A percentile compares a stretch with the other conserved stretches of the same genome.
These are phyloP conservation scores for Fusarium hostae DNA, from an alignment of 2,329 filamentous ascomycete species.

Conservation along the genomic window DNA sequence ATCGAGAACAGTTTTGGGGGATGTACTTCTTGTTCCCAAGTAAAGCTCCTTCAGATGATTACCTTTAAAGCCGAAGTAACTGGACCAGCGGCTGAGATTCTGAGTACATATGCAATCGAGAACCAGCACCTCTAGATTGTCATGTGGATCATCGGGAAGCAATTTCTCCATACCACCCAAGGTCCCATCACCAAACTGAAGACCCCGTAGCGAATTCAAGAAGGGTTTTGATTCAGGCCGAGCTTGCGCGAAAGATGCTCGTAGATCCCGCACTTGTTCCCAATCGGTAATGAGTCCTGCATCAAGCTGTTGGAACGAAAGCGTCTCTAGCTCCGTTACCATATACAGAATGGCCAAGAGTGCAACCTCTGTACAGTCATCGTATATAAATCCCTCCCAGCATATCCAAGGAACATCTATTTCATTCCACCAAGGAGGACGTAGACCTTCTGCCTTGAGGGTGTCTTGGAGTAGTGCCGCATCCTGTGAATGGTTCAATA, in stretches of 20 bases:
- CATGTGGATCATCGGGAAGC: neutral
- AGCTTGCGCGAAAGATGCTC: neutral
- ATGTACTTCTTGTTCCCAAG: neutral
- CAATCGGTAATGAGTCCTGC: neutral
- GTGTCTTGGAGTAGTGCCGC: neutral
- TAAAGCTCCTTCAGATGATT: constrained; percentile 10
- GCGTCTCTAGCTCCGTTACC: constrained; percentile 2
- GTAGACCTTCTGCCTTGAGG: neutral
- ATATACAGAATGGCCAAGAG: constrained; percentile 3
- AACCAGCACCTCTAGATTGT: neutral
- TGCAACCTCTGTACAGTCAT: constrained; percentile 2
- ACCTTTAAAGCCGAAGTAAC: neutral
- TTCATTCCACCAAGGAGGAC: constrained; percentile 11
- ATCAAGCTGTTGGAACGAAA: neutral
- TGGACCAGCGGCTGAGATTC: neutral
- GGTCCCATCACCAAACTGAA: neutral
- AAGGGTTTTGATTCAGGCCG: neutral
- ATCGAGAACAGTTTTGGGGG: neutral
- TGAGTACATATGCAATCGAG: constrained; percentile 1
- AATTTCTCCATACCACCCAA: neutral
- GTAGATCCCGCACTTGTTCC: neutral
- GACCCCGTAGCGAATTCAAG: neutral
- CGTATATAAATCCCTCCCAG: neutral
- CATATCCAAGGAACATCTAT: neutral
- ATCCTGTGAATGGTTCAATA: neutral